phyloP scores from a whole-genome alignment of 2,329 filamentous ascomycete species.

The Passalora sequoiae region DNA sequence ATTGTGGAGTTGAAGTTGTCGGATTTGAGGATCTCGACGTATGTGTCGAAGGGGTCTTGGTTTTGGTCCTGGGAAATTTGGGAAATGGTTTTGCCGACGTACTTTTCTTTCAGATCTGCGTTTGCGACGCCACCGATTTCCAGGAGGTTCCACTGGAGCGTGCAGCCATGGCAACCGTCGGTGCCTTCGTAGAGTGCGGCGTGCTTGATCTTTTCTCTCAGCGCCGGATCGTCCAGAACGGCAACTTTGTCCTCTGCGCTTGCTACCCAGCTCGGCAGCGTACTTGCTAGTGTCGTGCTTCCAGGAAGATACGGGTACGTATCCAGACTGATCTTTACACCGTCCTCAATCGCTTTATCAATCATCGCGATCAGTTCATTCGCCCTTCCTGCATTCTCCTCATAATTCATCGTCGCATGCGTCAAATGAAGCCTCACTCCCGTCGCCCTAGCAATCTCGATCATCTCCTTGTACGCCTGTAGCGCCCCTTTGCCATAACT shows the following conservation, averaged over 20 bases:
- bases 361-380: constrained; percentile 27
- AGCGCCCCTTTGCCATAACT: constrained; percentile 28
- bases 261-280: constrained; percentile 25
- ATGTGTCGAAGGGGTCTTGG: constrained; percentile 26
- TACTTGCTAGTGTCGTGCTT: constrained; percentile 24
- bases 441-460: constrained; percentile 25
- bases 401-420: constrained; percentile 30
- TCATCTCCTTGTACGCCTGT: constrained; percentile 27
- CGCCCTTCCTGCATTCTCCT: constrained; percentile 26
- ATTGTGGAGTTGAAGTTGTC: constrained; percentile 29
- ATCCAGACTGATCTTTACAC: constrained; percentile 25
- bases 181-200: constrained; percentile 24
- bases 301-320: constrained; percentile 30
- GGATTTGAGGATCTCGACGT: constrained; percentile 25
- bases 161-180: constrained; percentile 27
- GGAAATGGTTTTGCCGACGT: constrained; percentile 27
- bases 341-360: constrained; percentile 23
- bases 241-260: constrained; percentile 21
- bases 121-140: constrained; percentile 28
- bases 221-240: constrained; percentile 20
- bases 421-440: constrained; percentile 28
- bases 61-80: constrained; percentile 23
- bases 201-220: constrained; percentile 22
- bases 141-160: constrained; percentile 26
- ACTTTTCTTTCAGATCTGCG: constrained; percentile 13